Evolutionary conservation across 2,329 filamentous ascomycete genomes (phyloP), one percentile per base, ranked within the genome.

Genomic region (Colletotrichum euphorbiae): DNA sequence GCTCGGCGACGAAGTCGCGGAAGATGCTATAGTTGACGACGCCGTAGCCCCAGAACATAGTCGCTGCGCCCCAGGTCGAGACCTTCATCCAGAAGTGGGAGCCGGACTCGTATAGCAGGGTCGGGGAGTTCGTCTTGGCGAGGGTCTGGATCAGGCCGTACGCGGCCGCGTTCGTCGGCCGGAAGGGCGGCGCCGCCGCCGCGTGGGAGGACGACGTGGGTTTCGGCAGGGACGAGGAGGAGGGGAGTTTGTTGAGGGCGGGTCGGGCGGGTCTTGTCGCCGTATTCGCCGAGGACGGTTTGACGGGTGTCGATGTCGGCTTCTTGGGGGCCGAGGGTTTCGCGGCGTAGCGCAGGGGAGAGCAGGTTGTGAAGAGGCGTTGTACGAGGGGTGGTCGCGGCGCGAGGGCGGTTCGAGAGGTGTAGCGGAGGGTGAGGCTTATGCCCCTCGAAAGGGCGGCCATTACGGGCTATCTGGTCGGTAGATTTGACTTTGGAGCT

Each of bases 51-150:
- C 87, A 81, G 76, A 84, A 87, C 73, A 86, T 85, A 21, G 82
- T 69, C 2, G 85, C 85, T 28, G 87, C 84, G 13, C 80, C 76
- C 77, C 90, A 89, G 74, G 87, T 87, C 51, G 87, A 85, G 71
- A 87, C 75, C 70, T 90, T 84, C 76, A 89, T 91, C 78, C 84
- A 83, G 64, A 85, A 85, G 73, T 92, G 89, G 1, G 89, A 88
- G 13, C 88, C 88, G 1, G 86, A 85, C 73, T 90, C 83, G 80
- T 91, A 93, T 48, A 93, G 81, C 3, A 86, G 77, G 7, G 90
- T 88, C 5, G 86, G 83, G 2, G 82, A 79, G n/a, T 82, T 74
- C 70, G 87, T 86, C 66, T 81, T 80, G 13, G 87, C 85, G 42
- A 93, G 83, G 67, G 83, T 84, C 69, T 84, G 84, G 73, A 84